A percentile compares a stretch with the other conserved stretches of the same genome.
Conservation (phyloP, 2,329 filamentous ascomycete genomes). For the Pyrenophora teres region DNA sequence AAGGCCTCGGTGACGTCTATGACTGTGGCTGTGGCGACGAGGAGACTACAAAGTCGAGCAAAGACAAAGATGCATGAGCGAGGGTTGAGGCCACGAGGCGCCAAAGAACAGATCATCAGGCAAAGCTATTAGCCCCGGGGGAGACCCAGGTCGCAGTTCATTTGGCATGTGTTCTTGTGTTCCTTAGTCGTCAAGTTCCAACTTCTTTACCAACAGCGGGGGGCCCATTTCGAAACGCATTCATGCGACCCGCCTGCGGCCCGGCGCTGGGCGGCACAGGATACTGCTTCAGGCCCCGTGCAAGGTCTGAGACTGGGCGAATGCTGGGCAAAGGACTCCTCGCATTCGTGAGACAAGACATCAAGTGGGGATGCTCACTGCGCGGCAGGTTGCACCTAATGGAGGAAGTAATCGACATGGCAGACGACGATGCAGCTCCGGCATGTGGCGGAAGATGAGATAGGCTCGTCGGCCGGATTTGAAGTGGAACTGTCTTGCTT, state of each 20-base stretch:
- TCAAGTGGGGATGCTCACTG: constrained; percentile 7
- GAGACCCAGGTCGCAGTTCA: constrained; percentile 9
- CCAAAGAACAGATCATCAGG: constrained; percentile 16
- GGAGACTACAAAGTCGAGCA: constrained; percentile 40
- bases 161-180: constrained; percentile 1
- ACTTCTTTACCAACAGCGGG: constrained; percentile 2
- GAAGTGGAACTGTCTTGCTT: constrained; percentile 14
- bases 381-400: constrained; percentile 16
- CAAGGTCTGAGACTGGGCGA: constrained; percentile 8
- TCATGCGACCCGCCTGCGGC: constrained; percentile 8
- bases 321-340: constrained; percentile 1
- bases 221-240: constrained; percentile 8
- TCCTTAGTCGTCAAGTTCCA: neutral
- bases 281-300: constrained; percentile 1
- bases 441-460: constrained; percentile 23
- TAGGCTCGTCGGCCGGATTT: constrained; percentile 32
- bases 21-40: constrained; percentile 67
- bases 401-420: constrained; percentile 15
- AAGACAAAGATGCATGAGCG: constrained; percentile 25
- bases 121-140: constrained; percentile 11
- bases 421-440: constrained; percentile 15
- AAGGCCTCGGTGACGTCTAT: constrained; percentile 68
- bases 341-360: constrained; percentile 8
- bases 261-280: constrained; percentile 13
- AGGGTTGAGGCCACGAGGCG: constrained; percentile 13